These are phyloP conservation scores for Debaryomyces castellii DNA, from an alignment of 805 yeast species.

Conservation along the genomic window DNA sequence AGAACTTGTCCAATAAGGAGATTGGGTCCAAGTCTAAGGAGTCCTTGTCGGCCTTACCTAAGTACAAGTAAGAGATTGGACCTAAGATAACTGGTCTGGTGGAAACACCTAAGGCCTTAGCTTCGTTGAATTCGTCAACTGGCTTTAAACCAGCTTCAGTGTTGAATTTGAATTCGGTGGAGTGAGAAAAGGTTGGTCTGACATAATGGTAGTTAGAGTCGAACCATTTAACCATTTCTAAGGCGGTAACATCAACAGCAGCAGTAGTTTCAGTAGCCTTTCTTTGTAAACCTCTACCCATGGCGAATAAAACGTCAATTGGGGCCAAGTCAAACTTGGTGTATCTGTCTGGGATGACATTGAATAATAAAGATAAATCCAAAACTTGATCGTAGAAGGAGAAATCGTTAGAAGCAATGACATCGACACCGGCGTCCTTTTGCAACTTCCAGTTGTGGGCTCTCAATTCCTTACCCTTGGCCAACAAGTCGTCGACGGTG, in stretches of 20 bases:
- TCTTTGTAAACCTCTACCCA: conserved; percentile 99
- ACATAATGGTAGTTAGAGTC: conserved; percentile 99
- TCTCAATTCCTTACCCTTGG: conserved; percentile 94
- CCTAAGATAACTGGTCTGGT: conserved; percentile 98
- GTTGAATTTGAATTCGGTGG: conserved; percentile 93
- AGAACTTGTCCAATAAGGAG: conserved; percentile 79
- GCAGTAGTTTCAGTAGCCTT: conserved; percentile 81
- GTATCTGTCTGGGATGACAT: conserved; percentile 96
- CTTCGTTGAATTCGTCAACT: conserved; percentile 96
- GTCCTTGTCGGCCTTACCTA: conserved; percentile 99
- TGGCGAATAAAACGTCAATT: conserved; percentile 92
- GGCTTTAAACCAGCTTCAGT: conserved; percentile 77
- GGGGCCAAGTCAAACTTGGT: conserved; percentile 85
- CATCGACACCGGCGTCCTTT: conserved; percentile 94
- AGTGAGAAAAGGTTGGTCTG: conserved; percentile 97
- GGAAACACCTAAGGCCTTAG: conserved; percentile 91
- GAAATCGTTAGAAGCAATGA: conserved; percentile 97
- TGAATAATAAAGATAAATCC: conserved; percentile 89
- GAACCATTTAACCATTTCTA: conserved; percentile 99
- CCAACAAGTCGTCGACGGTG: conserved; percentile 78
- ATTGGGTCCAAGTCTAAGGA: conserved; percentile 93
- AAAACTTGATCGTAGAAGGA: conserved; percentile 97
- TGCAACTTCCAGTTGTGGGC: conserved; percentile 97
- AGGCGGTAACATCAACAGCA: conserved; percentile 97
- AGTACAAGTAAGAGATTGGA: conserved; percentile 90